Evolutionary conservation across 192 early-diverging fungal species (phyloP).

Genomic region (Funneliformis geosporum): DNA sequence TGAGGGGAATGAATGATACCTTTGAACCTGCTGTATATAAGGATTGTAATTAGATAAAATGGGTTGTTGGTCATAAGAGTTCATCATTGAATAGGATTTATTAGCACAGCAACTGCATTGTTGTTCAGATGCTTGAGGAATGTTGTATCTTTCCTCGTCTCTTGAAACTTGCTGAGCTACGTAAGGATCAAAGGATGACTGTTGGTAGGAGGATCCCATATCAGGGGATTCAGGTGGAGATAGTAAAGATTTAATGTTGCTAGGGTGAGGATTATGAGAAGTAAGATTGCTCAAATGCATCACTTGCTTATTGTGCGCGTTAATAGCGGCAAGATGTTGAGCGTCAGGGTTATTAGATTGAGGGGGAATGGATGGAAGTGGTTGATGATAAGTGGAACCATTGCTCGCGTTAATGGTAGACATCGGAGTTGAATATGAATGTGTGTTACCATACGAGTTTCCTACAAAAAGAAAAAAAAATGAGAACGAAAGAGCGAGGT

Average conservation of each 20-base stretch:
- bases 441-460: background rate
- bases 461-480: background rate
- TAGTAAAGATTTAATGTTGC: conserved; percentile 6
- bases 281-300: background rate
- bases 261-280: conserved; percentile 1
- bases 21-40: background rate
- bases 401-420: background rate
- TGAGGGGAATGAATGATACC: background rate
- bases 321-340: conserved; percentile 11
- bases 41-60: background rate
- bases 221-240: conserved; percentile 20
- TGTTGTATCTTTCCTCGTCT: background rate
- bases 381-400: background rate
- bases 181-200: background rate
- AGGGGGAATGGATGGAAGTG: background rate
- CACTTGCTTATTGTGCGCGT: conserved; percentile 10
- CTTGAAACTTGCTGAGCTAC: background rate
- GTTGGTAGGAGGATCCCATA: background rate
- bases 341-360: background rate
- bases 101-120: conserved; percentile 7
- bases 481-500: background rate
- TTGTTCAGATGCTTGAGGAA: background rate
- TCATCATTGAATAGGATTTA: background rate
- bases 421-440: background rate
- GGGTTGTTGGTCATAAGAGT: background rate